Evolutionary conservation across 148 eudicot genomes (phyloP).

Genomic region (Nyssa sinensis): DNA sequence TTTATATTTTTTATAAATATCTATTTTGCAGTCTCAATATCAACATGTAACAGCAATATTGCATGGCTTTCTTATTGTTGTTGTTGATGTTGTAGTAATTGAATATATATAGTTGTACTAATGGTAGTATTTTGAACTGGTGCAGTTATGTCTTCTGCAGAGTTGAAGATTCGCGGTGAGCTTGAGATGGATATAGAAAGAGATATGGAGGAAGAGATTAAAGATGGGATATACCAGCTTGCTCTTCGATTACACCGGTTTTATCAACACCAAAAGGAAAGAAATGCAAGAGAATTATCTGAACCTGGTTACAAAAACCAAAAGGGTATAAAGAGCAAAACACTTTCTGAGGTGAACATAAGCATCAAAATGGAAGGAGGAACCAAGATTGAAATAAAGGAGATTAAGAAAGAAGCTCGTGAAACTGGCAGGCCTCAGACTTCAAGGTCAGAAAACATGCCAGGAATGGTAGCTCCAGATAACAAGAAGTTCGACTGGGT

Average conservation of each 20-base stretch:
- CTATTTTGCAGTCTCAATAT: background rate
- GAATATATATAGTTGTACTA: background rate
- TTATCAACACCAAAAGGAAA: constrained; percentile 49
- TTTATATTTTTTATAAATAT: background rate
- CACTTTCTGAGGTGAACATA: constrained; percentile 47
- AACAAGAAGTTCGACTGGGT: constrained; percentile 50
- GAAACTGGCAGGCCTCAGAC: background rate
- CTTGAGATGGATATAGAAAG: constrained; percentile 63
- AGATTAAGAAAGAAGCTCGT: constrained; percentile 34
- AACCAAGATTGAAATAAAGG: constrained; percentile 56
- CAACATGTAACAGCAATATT: background rate
- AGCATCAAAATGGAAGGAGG: constrained; percentile 60
- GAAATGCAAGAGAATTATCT: constrained; percentile 9
- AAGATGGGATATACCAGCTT: constrained; percentile 61
- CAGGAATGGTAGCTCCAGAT: background rate
- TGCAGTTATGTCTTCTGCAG: constrained; percentile 37
- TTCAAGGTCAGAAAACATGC: constrained; percentile 3
- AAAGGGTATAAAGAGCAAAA: constrained; percentile 9
- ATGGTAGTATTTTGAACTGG: background rate
- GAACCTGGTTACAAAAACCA: background rate
- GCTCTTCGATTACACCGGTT: constrained; percentile 59
- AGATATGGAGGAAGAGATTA: constrained; percentile 67
- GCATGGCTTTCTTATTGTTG: background rate
- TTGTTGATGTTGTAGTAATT: background rate
- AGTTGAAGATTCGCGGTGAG: constrained; percentile 53